Conservation (phyloP, 2,329 filamentous ascomycete genomes). For the Neonectria ditissima region DNA sequence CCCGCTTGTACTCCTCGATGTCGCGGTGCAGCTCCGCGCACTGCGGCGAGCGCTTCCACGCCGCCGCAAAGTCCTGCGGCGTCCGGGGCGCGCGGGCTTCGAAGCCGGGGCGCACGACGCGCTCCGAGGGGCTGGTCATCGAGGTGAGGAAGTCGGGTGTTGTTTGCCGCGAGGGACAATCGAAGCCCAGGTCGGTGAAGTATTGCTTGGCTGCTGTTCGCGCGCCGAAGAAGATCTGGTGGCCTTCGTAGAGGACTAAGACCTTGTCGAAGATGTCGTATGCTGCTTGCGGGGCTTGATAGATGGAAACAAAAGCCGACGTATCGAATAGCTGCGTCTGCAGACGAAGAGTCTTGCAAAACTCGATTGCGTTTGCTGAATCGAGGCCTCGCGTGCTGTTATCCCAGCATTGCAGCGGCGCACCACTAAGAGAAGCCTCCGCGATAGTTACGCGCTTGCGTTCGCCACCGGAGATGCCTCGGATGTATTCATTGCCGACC, state of each 20-base stretch:
- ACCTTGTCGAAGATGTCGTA: slow-evolving; percentile 73
- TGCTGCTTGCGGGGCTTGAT: slow-evolving; percentile 65
- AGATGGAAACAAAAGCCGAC: slow-evolving; percentile 71
- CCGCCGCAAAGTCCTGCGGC: slow-evolving; percentile 52
- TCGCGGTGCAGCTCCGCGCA: slow-evolving; percentile 57
- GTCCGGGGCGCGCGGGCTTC: slow-evolving; percentile 50
- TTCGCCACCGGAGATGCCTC: slow-evolving; percentile 67
- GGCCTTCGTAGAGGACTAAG: slow-evolving; percentile 74
- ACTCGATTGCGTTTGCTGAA: slow-evolving; percentile 74
- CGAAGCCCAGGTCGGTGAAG: slow-evolving; percentile 63
- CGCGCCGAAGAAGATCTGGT: slow-evolving; percentile 65
- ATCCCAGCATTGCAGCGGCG: slow-evolving; percentile 75
- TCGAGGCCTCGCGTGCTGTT: slow-evolving; percentile 75
- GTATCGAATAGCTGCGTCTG: slow-evolving; percentile 69
- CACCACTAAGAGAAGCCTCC: slow-evolving; percentile 48
- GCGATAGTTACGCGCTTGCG: slow-evolving; percentile 55
- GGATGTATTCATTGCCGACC: slow-evolving; percentile 77
- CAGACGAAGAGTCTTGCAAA: slow-evolving; percentile 70
- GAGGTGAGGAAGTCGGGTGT: slow-evolving; percentile 78
- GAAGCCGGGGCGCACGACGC: slow-evolving; percentile 47
- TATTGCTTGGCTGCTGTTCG: slow-evolving; percentile 41
- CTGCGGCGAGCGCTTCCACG: slow-evolving; percentile 43
- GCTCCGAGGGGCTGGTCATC: slow-evolving; percentile 55
- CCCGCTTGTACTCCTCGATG: slow-evolving; percentile 62
- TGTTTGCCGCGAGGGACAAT: slow-evolving; percentile 65